Evolutionary conservation across 305 asterid species (phyloP).

Genomic region (Solanum aculeatissimum): DNA sequence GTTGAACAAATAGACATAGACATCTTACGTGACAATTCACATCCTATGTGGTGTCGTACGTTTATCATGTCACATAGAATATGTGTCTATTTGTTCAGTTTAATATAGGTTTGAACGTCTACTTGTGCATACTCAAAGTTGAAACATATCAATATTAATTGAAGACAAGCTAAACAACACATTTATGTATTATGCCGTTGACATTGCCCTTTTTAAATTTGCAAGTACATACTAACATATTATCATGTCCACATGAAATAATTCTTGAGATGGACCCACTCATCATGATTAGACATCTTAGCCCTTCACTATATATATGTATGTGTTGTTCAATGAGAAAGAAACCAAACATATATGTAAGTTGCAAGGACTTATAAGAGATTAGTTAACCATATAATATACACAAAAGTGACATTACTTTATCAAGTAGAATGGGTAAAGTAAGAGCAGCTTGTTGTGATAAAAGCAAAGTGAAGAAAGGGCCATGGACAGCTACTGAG

Average conservation of each 20-base stretch:
- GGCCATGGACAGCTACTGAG: slow-evolving; percentile 59
- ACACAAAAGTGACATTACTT: background rate
- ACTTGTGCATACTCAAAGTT: no score
- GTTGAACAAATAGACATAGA: no score
- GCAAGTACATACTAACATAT: no score
- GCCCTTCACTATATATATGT: background rate
- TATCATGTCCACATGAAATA: background rate
- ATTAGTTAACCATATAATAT: background rate
- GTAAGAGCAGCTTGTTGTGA: slow-evolving; percentile 69
- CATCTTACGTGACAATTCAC: no score
- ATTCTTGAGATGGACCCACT: background rate
- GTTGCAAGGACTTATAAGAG: background rate
- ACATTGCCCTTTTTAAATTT: no score
- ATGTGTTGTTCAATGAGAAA: background rate
- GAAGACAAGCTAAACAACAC: no score
- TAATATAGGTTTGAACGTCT: no score
- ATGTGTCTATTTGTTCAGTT: no score
- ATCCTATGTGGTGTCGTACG: no score
- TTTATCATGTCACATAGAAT: no score
- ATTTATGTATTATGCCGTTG: no score
- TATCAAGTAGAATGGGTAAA: slow-evolving; percentile 10
- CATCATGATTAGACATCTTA: background rate
- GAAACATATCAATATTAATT: no score
- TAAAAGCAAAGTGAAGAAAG: slow-evolving; percentile 47
- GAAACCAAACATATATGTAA: background rate